Evolutionary conservation across 1,284 basidiomycete species (phyloP).

Genomic region (Boletus semigastroideus): DNA sequence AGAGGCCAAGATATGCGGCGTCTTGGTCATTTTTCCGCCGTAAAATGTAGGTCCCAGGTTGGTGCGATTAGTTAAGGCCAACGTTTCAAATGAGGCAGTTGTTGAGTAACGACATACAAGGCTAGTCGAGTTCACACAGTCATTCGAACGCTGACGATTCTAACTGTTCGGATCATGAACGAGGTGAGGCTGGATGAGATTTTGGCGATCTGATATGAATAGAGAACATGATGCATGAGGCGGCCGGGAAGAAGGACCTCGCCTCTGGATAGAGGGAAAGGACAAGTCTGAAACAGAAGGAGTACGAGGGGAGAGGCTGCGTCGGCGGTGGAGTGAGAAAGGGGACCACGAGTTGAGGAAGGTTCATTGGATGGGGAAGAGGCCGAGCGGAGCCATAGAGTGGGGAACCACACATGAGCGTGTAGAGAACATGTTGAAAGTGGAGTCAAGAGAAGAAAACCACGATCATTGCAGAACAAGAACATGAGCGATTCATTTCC

Average conservation of each 20-base stretch:
- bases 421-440: slow-evolving; percentile 31
- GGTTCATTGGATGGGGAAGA: slow-evolving; percentile 28
- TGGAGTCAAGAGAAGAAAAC: slow-evolving; percentile 29
- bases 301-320: slow-evolving; percentile 1
- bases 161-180: slow-evolving; percentile 31
- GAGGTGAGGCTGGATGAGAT: slow-evolving; percentile 26
- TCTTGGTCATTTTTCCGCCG: slow-evolving; percentile 12
- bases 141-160: slow-evolving; percentile 22
- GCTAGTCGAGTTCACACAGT: slow-evolving; percentile 25
- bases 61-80: background rate
- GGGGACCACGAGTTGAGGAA: slow-evolving; percentile 1
- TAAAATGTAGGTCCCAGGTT: slow-evolving; percentile 12
- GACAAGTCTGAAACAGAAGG: background rate
- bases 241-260: slow-evolving; percentile 11
- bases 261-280: background rate
- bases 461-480: slow-evolving; percentile 27
- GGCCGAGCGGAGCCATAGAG: slow-evolving; percentile 19
- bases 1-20: slow-evolving; percentile 17
- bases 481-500: slow-evolving; percentile 38
- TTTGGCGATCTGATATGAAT: slow-evolving; percentile 36
- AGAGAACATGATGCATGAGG: slow-evolving; percentile 31
- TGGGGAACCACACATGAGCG: slow-evolving; percentile 21
- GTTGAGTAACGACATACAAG: slow-evolving; percentile 5
- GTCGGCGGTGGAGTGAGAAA: slow-evolving; percentile 13
- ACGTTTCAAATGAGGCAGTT: slow-evolving; percentile 11